Conservation (phyloP, 345 rosid genomes). For the Euphorbia peplus region DNA sequence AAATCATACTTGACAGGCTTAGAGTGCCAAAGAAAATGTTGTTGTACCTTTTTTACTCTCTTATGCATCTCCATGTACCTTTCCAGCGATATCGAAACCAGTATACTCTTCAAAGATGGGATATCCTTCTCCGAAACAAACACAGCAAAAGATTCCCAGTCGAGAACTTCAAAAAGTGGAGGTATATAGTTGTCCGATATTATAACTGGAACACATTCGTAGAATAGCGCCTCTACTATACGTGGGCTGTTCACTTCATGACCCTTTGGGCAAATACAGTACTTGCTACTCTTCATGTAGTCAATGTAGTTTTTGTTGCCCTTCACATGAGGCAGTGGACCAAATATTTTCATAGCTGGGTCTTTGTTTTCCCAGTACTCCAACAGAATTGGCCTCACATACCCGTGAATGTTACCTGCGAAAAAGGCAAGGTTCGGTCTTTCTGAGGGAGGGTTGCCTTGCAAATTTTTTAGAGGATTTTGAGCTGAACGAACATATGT, state of each 20-base stretch:
- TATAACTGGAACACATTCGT: slow-evolving; percentile 74
- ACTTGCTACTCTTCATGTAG: slow-evolving; percentile 82
- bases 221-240: slow-evolving; percentile 75
- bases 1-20: slow-evolving; percentile 68
- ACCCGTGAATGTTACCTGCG: slow-evolving; percentile 83
- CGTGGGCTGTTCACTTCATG: slow-evolving; percentile 88
- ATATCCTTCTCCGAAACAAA: slow-evolving; percentile 77
- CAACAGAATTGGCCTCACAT: slow-evolving; percentile 63
- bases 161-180: slow-evolving; percentile 65
- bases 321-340: slow-evolving; percentile 49
- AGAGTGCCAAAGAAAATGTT: slow-evolving; percentile 88
- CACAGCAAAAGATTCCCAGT: slow-evolving; percentile 85
- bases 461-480: slow-evolving; percentile 53
- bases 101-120: slow-evolving; percentile 68
- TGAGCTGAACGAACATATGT: slow-evolving; percentile 51
- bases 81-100: slow-evolving; percentile 49
- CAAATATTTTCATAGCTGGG: slow-evolving; percentile 78
- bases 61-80: slow-evolving; percentile 58
- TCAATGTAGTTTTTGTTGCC: slow-evolving; percentile 57
- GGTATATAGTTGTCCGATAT: slow-evolving; percentile 82
- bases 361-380: slow-evolving; percentile 77
- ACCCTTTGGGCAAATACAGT: slow-evolving; percentile 83
- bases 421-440: slow-evolving; percentile 77
- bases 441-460: slow-evolving; percentile 60
- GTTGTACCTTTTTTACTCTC: slow-evolving; percentile 70